These are phyloP conservation scores for Cystoisospora suis DNA, from an alignment of 169 alveolate genomes.

Conservation along the genomic window DNA sequence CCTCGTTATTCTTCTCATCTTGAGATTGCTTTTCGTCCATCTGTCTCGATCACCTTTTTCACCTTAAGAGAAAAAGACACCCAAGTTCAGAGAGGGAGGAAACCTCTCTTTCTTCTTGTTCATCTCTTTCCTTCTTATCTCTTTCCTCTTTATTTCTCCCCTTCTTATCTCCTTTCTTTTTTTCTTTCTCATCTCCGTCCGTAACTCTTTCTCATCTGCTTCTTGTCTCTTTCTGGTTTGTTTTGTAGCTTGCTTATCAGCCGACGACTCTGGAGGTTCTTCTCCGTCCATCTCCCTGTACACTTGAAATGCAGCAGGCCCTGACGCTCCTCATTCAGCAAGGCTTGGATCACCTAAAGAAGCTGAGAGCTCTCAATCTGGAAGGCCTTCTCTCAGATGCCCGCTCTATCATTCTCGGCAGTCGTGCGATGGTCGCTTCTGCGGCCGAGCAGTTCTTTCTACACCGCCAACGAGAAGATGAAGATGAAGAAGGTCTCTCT, in stretches of 20 bases:
- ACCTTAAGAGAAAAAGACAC: too few species aligned
- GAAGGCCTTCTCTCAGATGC: conserved; percentile 22
- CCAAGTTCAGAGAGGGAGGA: too few species aligned
- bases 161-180: not conserved
- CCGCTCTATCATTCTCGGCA: not conserved
- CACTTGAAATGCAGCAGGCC: conserved; percentile 44
- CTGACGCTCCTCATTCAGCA: conserved; percentile 35
- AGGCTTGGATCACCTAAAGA: conserved; percentile 35
- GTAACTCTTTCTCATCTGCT: not conserved
- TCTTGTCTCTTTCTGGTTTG: not conserved
- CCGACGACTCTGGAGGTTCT: conserved; percentile 30
- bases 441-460: not conserved
- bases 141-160: not conserved
- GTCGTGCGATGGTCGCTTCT: not conserved
- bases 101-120: not conserved
- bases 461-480: not conserved
- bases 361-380: not conserved
- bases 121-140: not conserved
- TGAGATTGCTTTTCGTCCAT: too few species aligned
- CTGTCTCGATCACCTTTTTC: too few species aligned
- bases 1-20: too few species aligned
- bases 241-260: conserved; percentile 14
- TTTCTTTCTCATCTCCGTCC: not conserved
- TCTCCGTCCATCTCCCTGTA: conserved; percentile 20
- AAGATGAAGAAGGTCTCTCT: not conserved